Conservation (phyloP, 2,329 filamentous ascomycete species). For the Hymenoscyphus fructigenus region DNA sequence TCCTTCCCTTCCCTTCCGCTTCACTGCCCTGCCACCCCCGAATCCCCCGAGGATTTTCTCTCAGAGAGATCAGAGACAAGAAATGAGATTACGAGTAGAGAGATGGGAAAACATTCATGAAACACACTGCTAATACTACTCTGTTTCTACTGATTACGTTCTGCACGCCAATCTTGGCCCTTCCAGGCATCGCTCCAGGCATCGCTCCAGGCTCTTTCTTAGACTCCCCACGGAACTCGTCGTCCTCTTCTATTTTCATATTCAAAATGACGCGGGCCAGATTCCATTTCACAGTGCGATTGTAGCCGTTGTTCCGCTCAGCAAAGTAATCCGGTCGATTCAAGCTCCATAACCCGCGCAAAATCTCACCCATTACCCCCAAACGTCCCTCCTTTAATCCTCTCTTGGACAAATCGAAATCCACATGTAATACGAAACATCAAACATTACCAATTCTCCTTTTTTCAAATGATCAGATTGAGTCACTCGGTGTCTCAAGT, state of each 20-base stretch:
- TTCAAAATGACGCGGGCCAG: neutral
- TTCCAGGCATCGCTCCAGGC: too few species aligned
- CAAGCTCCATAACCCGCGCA: neutral
- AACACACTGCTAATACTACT: neutral
- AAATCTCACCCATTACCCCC: neutral
- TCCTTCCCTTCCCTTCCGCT: neutral
- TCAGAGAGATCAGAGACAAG: neutral
- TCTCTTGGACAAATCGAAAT: neutral
- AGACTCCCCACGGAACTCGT: neutral
- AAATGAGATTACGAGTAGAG: neutral
- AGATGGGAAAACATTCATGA: neutral
- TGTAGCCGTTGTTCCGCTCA: neutral
- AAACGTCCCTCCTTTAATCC: neutral
- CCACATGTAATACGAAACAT: neutral
- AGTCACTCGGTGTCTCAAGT: conserved; percentile 1
- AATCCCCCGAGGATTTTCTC: neutral
- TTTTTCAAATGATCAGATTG: neutral
- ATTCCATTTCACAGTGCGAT: neutral
- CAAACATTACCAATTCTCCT: neutral
- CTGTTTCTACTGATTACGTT: neutral
- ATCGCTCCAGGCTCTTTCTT: neutral
- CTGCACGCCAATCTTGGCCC: too few species aligned
- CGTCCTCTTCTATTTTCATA: neutral
- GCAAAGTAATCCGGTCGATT: neutral
- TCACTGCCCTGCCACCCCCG: neutral